These are phyloP conservation scores for Sonneratia caseolaris DNA, from an alignment of 345 rosid genomes.

Conservation along the genomic window DNA sequence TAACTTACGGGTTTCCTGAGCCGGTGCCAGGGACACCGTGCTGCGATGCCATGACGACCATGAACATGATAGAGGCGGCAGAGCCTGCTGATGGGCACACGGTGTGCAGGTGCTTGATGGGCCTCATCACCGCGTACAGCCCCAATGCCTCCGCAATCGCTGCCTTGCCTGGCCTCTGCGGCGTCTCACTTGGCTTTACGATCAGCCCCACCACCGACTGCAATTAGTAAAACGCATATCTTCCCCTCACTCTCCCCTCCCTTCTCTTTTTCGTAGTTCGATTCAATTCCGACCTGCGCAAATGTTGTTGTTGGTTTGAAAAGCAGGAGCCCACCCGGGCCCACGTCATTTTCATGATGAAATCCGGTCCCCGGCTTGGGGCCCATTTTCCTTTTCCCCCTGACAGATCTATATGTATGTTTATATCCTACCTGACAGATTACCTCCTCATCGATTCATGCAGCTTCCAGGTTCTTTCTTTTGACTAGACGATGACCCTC, in stretches of 20 bases:
- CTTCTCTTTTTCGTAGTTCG: not conserved
- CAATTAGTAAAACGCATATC: conserved; percentile 23
- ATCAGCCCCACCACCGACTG: conserved; percentile 62
- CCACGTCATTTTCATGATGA: no score
- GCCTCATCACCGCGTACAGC: conserved; percentile 26
- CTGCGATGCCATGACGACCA: no score
- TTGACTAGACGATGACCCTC: not conserved
- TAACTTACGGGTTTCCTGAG: no score
- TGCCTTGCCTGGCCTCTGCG: conserved; percentile 70
- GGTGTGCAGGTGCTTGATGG: conserved; percentile 26
- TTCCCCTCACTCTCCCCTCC: not conserved
- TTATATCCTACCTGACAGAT: conserved; percentile 62
- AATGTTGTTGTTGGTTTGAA: no score
- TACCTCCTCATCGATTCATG: conserved; percentile 37
- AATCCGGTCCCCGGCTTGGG: no score
- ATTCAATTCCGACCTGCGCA: no score
- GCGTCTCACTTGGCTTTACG: conserved; percentile 51
- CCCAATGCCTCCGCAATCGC: conserved; percentile 61
- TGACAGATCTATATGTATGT: no score
- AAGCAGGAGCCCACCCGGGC: no score
- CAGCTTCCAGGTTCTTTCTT: not conserved
- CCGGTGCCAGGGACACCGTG: no score
- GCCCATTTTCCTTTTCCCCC: not conserved
- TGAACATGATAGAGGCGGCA: no score
- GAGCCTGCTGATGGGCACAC: no score